Conservation (phyloP, 768 basidiomycete species). For the Kwoniella mangroviensis region DNA sequence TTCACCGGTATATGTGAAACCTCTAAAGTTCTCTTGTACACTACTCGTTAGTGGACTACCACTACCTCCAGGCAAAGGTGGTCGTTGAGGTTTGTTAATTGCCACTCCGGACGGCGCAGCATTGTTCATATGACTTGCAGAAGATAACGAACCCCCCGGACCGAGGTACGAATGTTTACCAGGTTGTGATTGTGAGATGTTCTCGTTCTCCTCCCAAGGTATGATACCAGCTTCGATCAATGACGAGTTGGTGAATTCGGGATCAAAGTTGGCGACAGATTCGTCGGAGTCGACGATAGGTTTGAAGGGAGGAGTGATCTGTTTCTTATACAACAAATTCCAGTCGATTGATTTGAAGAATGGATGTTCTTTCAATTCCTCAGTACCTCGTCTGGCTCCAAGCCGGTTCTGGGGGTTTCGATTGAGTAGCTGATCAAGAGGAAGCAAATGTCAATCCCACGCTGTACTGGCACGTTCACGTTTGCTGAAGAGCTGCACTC, state of each 20-base stretch:
- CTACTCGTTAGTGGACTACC: conserved; percentile 82
- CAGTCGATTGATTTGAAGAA: conserved; percentile 95
- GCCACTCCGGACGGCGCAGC: conserved; percentile 36
- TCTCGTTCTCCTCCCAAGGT: conserved; percentile 62
- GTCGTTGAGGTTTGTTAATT: conserved; percentile 49
- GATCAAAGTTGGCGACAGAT: conserved; percentile 96
- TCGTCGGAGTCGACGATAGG: conserved; percentile 98
- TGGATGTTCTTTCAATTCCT: conserved; percentile 90
- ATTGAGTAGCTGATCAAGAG: conserved; percentile 78
- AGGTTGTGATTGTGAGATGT: conserved; percentile 4
- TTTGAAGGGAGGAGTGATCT: conserved; percentile 96
- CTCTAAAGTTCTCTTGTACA: conserved; percentile 95
- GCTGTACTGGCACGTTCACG: background rate
- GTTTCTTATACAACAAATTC: conserved; percentile 77
- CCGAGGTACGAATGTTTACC: conserved; percentile 54
- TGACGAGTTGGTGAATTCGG: conserved; percentile 77
- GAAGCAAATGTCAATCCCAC: background rate
- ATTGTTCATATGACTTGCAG: conserved; percentile 28
- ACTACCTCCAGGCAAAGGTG: conserved; percentile 26
- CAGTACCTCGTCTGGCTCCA: conserved; percentile 86
- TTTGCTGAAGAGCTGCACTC: conserved; percentile 58
- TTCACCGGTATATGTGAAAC: conserved; percentile 70
- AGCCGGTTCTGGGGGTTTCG: conserved; percentile 97
- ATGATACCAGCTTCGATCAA: conserved; percentile 79
- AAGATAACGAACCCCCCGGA: conserved; percentile 49